Evolutionary conservation across 2,329 filamentous ascomycete species (phyloP).

Genomic region (Fusarium cyanostomum): DNA sequence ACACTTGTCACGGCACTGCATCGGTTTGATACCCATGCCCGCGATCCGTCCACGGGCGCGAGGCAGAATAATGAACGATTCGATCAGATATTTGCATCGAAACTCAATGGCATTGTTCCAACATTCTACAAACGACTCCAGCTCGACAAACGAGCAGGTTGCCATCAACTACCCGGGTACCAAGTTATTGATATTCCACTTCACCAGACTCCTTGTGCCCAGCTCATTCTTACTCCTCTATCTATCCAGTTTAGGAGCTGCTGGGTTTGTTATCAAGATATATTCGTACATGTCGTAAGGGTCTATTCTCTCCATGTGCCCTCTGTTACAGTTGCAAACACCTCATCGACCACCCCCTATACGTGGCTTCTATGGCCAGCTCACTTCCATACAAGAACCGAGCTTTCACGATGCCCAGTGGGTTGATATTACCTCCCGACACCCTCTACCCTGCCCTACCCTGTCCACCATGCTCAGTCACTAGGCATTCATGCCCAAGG

Average conservation of each 20-base stretch:
- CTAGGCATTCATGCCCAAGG: constrained; percentile 46
- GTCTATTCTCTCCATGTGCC: constrained; percentile 14
- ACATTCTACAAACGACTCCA: not conserved
- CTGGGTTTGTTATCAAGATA: constrained; percentile 15
- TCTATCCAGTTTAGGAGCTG: not conserved
- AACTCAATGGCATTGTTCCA: not conserved
- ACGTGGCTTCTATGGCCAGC: constrained; percentile 3
- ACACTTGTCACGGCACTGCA: constrained; percentile 29
- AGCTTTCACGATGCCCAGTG: constrained; percentile 22
- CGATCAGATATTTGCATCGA: constrained; percentile 5
- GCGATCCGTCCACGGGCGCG: constrained; percentile 17
- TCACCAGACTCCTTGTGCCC: not conserved
- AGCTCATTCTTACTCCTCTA: not conserved
- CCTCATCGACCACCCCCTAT: constrained; percentile 1
- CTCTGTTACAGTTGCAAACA: constrained; percentile 12
- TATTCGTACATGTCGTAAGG: constrained; percentile 45
- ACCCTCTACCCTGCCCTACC: not conserved
- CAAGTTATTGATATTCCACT: not conserved
- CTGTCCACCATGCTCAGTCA: not conserved
- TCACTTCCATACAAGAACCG: constrained; percentile 4
- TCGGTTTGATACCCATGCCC: constrained; percentile 44
- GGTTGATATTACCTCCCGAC: constrained; percentile 21
- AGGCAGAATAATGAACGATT: constrained; percentile 38
- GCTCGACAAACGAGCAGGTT: not conserved
- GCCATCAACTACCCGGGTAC: not conserved